A percentile compares a stretch with the other conserved stretches of the same genome.
Evolutionary conservation across 1,284 basidiomycete genomes (phyloP).

Genomic region (Austroboletus niveus): DNA sequence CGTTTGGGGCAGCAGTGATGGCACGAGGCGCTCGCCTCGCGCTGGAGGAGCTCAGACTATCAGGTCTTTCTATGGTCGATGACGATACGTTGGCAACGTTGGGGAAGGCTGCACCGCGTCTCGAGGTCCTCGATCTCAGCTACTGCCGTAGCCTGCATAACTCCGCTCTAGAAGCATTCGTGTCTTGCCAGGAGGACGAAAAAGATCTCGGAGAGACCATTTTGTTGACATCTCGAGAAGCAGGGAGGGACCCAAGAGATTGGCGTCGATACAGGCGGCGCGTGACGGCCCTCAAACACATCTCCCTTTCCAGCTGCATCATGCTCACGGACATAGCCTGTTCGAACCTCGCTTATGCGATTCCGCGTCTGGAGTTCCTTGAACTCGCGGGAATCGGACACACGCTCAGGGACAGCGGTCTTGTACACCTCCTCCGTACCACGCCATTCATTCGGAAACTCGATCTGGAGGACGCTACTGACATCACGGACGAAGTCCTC

Average conservation of each 20-base stretch:
- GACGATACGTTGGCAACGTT: conserved; percentile 59
- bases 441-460: conserved; percentile 71
- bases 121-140: conserved; percentile 83
- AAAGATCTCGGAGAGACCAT: conserved; percentile 39
- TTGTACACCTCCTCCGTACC: conserved; percentile 70
- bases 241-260: conserved; percentile 59
- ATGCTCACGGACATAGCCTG: conserved; percentile 75
- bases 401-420: conserved; percentile 66
- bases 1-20: conserved; percentile 42
- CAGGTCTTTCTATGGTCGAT: conserved; percentile 60
- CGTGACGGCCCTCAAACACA: conserved; percentile 71
- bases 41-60: conserved; percentile 61
- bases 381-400: conserved; percentile 79
- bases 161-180: conserved; percentile 70
- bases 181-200: conserved; percentile 49
- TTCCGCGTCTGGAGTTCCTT: conserved; percentile 77
- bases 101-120: conserved; percentile 62
- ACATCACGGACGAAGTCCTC: conserved; percentile 75
- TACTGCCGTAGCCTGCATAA: conserved; percentile 72
- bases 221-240: conserved; percentile 58
- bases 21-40: conserved; percentile 44
- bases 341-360: conserved; percentile 64
- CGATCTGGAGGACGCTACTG: conserved; percentile 81
- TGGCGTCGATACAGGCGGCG: conserved; percentile 53
- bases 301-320: conserved; percentile 74